Conservation (phyloP, 164 flowering plant species). For the Piper longum region DNA sequence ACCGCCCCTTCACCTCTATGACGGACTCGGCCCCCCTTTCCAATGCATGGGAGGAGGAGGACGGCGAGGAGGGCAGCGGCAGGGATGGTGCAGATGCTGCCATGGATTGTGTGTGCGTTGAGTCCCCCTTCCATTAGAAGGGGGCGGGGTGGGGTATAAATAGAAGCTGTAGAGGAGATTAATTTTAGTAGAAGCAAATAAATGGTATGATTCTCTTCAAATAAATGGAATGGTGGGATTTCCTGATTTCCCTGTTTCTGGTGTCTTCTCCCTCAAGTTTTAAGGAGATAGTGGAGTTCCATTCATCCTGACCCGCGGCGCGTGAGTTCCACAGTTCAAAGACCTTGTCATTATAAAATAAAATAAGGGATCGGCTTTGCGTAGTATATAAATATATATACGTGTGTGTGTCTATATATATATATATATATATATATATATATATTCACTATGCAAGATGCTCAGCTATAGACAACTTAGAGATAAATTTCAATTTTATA, state of each 20-base stretch:
- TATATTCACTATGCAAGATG: too few relatives aligned
- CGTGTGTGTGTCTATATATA: too few relatives aligned
- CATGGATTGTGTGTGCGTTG: background rate
- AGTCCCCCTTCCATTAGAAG: background rate
- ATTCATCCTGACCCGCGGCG: too few relatives aligned
- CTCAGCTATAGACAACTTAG: too few relatives aligned
- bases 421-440: too few relatives aligned
- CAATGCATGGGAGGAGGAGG: background rate
- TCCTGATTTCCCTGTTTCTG: background rate
- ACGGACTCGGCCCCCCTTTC: conserved; percentile 7
- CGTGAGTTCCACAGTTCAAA: too few relatives aligned
- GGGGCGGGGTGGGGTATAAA: background rate
- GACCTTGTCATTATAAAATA: too few relatives aligned
- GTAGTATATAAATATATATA: too few relatives aligned
- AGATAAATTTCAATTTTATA: too few relatives aligned
- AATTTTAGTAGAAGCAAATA: background rate
- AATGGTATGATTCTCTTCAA: background rate
- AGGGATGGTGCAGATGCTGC: background rate
- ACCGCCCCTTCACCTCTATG: conserved; percentile 89
- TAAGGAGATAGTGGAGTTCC: too few relatives aligned
- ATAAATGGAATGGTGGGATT: conserved; percentile 10
- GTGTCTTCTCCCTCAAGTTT: too few relatives aligned
- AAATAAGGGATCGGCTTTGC: too few relatives aligned
- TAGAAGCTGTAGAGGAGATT: background rate
- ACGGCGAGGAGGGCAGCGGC: background rate